Evolutionary conservation across 176 grass and related monocot species (phyloP).

Genomic region (Oryza coarctata): DNA sequence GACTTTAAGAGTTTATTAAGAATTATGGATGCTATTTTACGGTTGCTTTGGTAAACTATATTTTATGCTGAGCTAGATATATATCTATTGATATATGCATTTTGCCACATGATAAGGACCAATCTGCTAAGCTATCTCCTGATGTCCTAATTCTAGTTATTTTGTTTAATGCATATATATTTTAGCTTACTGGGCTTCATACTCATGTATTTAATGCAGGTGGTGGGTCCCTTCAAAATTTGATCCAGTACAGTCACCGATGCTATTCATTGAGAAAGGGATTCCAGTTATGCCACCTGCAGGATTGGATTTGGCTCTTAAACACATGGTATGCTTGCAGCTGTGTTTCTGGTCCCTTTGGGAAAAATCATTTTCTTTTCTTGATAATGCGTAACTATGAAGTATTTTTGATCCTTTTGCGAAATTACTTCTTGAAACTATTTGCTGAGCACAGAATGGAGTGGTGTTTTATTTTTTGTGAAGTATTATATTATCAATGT

Average conservation of each 20-base stretch:
- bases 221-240: conserved; percentile 95
- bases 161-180: not conserved
- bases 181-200: not conserved
- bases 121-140: not conserved
- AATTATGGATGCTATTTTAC: conserved; percentile 12
- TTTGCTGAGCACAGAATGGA: not conserved
- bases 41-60: not conserved
- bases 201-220: conserved; percentile 42
- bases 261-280: conserved; percentile 91
- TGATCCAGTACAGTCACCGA: conserved; percentile 68
- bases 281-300: conserved; percentile 55
- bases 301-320: conserved; percentile 75
- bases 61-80: not conserved
- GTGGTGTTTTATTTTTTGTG: not conserved
- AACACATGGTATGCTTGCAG: conserved; percentile 66
- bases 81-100: not conserved
- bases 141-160: not conserved
- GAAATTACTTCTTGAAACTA: not conserved
- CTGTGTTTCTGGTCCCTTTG: not conserved
- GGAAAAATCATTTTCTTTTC: not conserved
- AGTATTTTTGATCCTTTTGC: not conserved
- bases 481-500: not conserved
- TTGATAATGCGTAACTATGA: not conserved
- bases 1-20: not conserved
- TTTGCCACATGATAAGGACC: not conserved